These are phyloP conservation scores for Fonsecaea nubica DNA, from an alignment of 2,329 filamentous ascomycete species.

Conservation along the genomic window DNA sequence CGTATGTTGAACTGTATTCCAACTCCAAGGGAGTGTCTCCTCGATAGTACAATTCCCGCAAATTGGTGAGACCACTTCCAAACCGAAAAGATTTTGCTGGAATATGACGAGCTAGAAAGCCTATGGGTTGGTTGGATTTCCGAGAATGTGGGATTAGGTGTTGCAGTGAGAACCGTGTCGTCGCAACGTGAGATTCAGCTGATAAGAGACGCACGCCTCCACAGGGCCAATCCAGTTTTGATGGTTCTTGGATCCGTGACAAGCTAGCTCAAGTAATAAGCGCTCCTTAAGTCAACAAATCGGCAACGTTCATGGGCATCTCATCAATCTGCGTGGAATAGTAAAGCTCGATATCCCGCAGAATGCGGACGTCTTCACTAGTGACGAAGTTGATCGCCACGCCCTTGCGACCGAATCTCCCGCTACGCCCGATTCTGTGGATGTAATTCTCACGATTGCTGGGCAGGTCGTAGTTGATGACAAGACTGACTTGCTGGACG, in stretches of 20 bases:
- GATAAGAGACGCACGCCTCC: neutral
- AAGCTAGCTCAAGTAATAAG: neutral
- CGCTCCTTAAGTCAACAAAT: conserved; percentile 53
- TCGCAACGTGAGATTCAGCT: neutral
- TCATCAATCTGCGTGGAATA: conserved; percentile 97
- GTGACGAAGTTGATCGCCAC: conserved; percentile 99
- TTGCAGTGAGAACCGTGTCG: neutral
- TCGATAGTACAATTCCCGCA: neutral
- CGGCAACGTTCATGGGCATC: conserved; percentile 95
- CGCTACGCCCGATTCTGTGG: conserved; percentile 94
- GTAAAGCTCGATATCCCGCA: conserved; percentile 95
- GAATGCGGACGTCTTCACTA: conserved; percentile 94
- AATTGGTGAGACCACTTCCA: neutral
- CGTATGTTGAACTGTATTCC: neutral
- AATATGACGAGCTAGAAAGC: neutral
- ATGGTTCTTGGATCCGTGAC: conserved; percentile 10
- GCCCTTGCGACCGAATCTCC: conserved; percentile 95
- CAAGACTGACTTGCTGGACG: conserved; percentile 95
- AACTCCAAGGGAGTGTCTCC: neutral
- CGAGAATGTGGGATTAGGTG: neutral
- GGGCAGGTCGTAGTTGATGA: conserved; percentile 98
- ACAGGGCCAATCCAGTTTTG: neutral
- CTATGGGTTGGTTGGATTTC: neutral
- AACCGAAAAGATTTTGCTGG: neutral
- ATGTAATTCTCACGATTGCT: conserved; percentile 99